phyloP scores from a whole-genome alignment of 768 basidiomycete species.

The Pholiota conissans region DNA sequence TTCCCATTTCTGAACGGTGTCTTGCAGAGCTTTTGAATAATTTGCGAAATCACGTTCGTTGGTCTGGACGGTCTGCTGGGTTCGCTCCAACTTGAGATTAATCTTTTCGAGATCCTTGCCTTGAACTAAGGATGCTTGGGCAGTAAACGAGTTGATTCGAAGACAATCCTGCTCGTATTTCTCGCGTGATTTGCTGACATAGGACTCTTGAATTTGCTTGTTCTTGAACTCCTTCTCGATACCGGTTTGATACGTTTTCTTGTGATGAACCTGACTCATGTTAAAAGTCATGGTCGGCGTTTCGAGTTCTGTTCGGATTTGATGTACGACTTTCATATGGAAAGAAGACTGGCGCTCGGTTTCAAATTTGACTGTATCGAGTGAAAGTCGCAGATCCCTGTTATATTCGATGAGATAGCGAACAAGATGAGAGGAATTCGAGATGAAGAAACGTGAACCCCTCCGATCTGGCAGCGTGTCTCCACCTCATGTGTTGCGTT shows the following conservation, averaged over 20 bases:
- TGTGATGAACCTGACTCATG: conserved; percentile 65
- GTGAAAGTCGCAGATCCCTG: conserved; percentile 79
- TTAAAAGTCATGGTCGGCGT: conserved; percentile 58
- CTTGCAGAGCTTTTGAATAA: conserved; percentile 76
- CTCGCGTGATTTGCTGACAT: conserved; percentile 87
- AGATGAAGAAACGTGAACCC: not conserved
- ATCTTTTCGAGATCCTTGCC: conserved; percentile 94
- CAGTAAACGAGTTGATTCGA: conserved; percentile 91
- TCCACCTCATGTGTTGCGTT: too few relatives aligned
- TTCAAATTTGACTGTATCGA: conserved; percentile 80
- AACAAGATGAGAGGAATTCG: too few relatives aligned
- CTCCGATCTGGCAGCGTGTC: not conserved
- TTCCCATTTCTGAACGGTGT: conserved; percentile 87
- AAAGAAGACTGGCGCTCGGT: conserved; percentile 78
- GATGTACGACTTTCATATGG: conserved; percentile 73
- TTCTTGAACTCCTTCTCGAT: conserved; percentile 92
- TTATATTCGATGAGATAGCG: conserved; percentile 22
- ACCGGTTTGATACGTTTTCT: conserved; percentile 66
- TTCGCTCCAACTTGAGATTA: conserved; percentile 81
- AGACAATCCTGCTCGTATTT: conserved; percentile 93
- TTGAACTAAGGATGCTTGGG: conserved; percentile 87
- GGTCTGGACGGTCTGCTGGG: conserved; percentile 85
- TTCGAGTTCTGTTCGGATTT: conserved; percentile 79
- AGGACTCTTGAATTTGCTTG: conserved; percentile 83
- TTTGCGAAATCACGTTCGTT: conserved; percentile 94